phyloP scores from a whole-genome alignment of 2,329 filamentous ascomycete genomes.

The Pyricularia grisea region DNA sequence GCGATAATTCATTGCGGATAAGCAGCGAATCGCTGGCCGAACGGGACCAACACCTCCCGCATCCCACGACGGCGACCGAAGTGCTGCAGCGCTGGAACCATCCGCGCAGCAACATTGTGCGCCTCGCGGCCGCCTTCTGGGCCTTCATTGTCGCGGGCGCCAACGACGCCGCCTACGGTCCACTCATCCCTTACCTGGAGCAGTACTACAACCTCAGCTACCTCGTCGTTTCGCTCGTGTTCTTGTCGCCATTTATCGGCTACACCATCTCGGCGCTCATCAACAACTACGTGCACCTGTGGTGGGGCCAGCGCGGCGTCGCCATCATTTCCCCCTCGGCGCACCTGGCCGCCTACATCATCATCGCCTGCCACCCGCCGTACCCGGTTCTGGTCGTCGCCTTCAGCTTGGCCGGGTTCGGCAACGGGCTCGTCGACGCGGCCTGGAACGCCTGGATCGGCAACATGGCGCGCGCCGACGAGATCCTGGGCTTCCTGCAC shows the following conservation, averaged over 20 bases:
- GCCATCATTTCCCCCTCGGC: constrained; percentile 54
- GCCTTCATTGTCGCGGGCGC: constrained; percentile 57
- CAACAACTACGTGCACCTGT: constrained; percentile 57
- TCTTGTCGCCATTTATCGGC: constrained; percentile 56
- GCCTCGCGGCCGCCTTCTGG: constrained; percentile 49
- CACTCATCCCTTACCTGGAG: constrained; percentile 29
- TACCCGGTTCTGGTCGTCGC: constrained; percentile 57
- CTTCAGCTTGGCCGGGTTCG: constrained; percentile 58
- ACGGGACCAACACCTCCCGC: constrained; percentile 7
- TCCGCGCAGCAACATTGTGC: constrained; percentile 47
- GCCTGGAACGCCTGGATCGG: constrained; percentile 55
- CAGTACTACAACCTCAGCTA: constrained; percentile 53
- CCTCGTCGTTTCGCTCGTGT: constrained; percentile 55
- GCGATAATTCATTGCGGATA: not conserved
- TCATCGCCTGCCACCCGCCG: constrained; percentile 58
- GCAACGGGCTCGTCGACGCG: constrained; percentile 58
- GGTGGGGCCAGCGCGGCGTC: constrained; percentile 61
- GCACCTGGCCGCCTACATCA: constrained; percentile 56
- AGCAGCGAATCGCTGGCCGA: constrained; percentile 3
- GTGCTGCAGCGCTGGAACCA: constrained; percentile 51
- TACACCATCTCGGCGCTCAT: constrained; percentile 53
- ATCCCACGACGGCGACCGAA: constrained; percentile 2
- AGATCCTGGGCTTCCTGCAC: constrained; percentile 65
- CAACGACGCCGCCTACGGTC: constrained; percentile 56
- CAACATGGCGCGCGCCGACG: constrained; percentile 63